Base-by-base conservation (phyloP, 441 rosid genomes). In the Euphorbia celastroides region DNA sequence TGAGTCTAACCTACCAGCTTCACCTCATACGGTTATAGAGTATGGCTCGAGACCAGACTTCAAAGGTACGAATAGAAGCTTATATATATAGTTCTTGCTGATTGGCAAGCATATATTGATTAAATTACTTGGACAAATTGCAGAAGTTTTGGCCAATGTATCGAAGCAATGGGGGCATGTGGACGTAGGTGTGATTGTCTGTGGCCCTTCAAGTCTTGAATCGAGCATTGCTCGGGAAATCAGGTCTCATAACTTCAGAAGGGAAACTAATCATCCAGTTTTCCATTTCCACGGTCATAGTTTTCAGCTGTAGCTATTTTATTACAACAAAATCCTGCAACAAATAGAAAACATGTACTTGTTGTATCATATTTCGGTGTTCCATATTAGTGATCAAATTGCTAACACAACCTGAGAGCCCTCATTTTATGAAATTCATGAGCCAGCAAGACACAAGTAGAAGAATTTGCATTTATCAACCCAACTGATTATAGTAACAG, bases 41-140 rank as follows among this genome's bases (percentile, higher is more conserved):
- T 89, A 86, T 81, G 95, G 98, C 62, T 71, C 81, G 19, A 90
- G 97, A 76, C 97, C 98, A 14, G 75, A 84, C 67, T 86, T 88
- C 75, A 71, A 74, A 83, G 96, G 97, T 88, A 80, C 72, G 63
- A 27, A 22, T 52, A 14, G 16, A 34, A 1, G 25, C 7, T 7
- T 22, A 0, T 20, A n/a, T n/a, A n/a, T 5, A n/a, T 23, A 0
- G 3, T 52, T 52, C 10, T 0, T 52, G 20, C 12, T 52, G 3
- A 9, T 14, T 48, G 8, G 0, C 6, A 22, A 51, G 26, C 22
- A 3, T 54, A 8, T 51, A n/a, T 23, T 9, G 12, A 56, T 10
- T 13, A 7, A 26, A 26, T 56, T 56, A 14, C 17, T 10, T 26
- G 11, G n/a, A 12, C 58, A 26, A 56, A 25, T 56, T 27, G 60